Evolutionary conservation across 345 rosid genomes (phyloP), one percentile per base, ranked within the genome.

Genomic region (Euphorbia lathyris): DNA sequence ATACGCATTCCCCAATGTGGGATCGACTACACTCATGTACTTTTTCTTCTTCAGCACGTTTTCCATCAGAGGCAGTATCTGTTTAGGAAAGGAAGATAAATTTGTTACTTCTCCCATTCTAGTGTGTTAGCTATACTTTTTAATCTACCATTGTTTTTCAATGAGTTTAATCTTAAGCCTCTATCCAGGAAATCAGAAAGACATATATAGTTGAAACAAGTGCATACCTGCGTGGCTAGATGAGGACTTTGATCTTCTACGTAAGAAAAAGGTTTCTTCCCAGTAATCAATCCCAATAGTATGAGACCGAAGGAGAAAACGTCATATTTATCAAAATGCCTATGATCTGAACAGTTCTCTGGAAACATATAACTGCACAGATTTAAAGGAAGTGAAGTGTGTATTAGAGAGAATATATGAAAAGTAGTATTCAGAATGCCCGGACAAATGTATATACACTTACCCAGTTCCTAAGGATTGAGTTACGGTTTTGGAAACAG

Each of bases 1-100:
- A 36, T 75, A 75, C 27, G 56, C 32, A 22, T 63, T n/a, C 17
- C 9, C 27, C 80, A 73, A 19, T 32, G 30, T 75, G 25, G 69
- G 59, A 34, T 70, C 78, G 0, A 63, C 51, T 45, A 75, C n/a
- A 74, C 76, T 68, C 7, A 75, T 82, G 5, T 79, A 83, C 71
- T 81, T 83, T 5, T 82, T 70, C 36, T 67, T 78, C 56, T 74
- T 87, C 68, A 87, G 36, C 11, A 85, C 86, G 65, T 70, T 27
- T 34, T 64, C 42, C 25, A 75, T 47, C 29, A 56, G 36, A 11
- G 74, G 73, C 56, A 67, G 55, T 3, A 64, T 64, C 78, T 75
- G 68, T 12, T 16, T 8, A 9, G 9, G 43, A 53, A 19, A 23
- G 7, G 10, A n/a, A 1, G 7, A 23, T 40, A 40, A 40, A 40